Conservation (phyloP, 352 stramenopile species). For the Peronospora farinosa region DNA sequence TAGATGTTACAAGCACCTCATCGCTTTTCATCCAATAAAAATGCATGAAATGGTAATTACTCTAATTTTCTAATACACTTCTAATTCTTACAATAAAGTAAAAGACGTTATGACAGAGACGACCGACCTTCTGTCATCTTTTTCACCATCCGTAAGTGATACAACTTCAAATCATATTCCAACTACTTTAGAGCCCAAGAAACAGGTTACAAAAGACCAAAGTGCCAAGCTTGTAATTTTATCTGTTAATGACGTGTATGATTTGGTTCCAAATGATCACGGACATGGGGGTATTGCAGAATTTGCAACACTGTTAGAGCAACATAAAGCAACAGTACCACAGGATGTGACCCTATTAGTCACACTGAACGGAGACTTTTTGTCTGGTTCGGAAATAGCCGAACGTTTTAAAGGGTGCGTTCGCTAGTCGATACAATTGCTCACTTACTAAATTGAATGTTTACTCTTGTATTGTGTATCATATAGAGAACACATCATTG, state of each 20-base stretch:
- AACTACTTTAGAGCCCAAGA: neutral
- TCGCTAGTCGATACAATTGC: neutral
- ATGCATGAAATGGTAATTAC: too few relatives aligned
- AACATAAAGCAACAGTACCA: constrained; percentile 5
- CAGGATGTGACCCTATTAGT: constrained; percentile 50
- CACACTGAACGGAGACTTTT: constrained; percentile 74
- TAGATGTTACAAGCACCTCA: too few relatives aligned
- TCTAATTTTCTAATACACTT: too few relatives aligned
- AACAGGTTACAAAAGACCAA: neutral
- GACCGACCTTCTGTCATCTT: neutral
- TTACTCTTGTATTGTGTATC: neutral
- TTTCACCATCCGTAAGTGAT: neutral
- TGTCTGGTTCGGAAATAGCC: constrained; percentile 59
- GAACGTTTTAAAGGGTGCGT: constrained; percentile 59
- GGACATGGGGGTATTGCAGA: constrained; percentile 54
- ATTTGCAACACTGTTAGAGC: constrained; percentile 55
- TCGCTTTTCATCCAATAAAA: too few relatives aligned
- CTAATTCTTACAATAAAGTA: too few relatives aligned
- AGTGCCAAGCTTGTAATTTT: neutral
- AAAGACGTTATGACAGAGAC: neutral
- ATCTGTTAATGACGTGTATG: neutral
- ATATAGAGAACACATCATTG: constrained; percentile 64
- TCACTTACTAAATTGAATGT: neutral
- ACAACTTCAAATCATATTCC: neutral
- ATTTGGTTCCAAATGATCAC: constrained; percentile 49